Evolutionary conservation across 306 rosid species (phyloP).

Genomic region (Rosa rugosa): DNA sequence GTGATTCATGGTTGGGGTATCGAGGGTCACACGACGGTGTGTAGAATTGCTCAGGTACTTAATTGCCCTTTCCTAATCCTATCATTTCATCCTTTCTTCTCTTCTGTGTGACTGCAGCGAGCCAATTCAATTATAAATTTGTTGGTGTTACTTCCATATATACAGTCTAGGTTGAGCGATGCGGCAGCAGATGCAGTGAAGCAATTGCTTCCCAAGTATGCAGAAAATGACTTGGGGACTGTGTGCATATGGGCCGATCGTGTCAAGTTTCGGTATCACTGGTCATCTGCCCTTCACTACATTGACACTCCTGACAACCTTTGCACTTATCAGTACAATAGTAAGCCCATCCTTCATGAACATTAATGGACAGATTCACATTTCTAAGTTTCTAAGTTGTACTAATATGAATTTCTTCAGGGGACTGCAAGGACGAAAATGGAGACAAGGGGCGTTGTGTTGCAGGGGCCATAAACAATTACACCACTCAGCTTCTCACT

Average conservation of each 20-base stretch:
- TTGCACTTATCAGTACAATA: conserved; percentile 50
- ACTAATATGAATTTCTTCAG: conserved; percentile 24
- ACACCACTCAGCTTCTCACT: conserved; percentile 65
- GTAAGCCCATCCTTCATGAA: conserved; percentile 35
- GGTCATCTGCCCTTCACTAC: conserved; percentile 83
- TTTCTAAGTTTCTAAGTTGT: background rate
- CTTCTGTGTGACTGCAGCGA: background rate
- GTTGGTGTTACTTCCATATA: background rate
- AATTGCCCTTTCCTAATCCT: background rate
- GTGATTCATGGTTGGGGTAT: conserved; percentile 60
- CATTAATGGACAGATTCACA: background rate
- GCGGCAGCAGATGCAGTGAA: conserved; percentile 61
- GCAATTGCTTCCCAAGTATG: conserved; percentile 55
- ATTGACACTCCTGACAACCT: conserved; percentile 66
- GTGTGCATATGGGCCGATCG: conserved; percentile 79
- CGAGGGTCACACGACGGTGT: conserved; percentile 63
- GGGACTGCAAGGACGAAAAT: conserved; percentile 75
- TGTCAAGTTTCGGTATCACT: conserved; percentile 45
- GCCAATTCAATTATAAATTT: background rate
- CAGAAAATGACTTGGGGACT: conserved; percentile 51
- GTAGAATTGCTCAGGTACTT: conserved; percentile 73
- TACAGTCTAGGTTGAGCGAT: conserved; percentile 52
- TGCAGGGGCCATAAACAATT: conserved; percentile 67
- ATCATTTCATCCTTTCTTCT: background rate
- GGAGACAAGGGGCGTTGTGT: conserved; percentile 61